These are phyloP conservation scores for Phytomonas francai DNA, from an alignment of 208 protist species.

Conservation along the genomic window DNA sequence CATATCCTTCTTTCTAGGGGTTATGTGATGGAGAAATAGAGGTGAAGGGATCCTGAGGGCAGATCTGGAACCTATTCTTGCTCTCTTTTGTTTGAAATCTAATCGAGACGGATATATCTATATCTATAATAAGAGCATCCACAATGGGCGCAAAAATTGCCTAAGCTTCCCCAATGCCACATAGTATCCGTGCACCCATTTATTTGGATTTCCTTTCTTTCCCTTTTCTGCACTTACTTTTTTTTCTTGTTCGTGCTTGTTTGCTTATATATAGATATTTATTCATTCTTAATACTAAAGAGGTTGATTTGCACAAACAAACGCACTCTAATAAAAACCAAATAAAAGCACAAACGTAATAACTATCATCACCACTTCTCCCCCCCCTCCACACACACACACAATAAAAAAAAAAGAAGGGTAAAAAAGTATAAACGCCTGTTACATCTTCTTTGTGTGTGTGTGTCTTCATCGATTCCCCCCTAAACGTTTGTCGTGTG, in stretches of 20 bases:
- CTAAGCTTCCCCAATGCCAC: no score
- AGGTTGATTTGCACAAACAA: neutral
- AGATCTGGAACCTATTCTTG: no score
- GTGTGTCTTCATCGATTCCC: neutral
- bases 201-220: constrained; percentile 7
- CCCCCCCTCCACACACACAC: neutral
- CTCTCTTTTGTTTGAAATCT: no score
- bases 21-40: no score
- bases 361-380: neutral
- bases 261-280: neutral
- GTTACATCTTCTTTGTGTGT: no score
- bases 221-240: neutral
- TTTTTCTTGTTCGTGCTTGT: neutral
- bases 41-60: no score
- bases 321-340: neutral
- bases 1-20: no score
- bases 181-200: neutral
- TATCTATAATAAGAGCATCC: no score
- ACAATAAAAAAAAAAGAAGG: neutral
- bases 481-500: neutral
- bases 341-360: neutral
- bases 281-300: neutral
- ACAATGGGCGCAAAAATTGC: no score
- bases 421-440: no score
- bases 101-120: no score